Conservation (phyloP, 2,329 filamentous ascomycete genomes). For the Bisporella sp. region DNA sequence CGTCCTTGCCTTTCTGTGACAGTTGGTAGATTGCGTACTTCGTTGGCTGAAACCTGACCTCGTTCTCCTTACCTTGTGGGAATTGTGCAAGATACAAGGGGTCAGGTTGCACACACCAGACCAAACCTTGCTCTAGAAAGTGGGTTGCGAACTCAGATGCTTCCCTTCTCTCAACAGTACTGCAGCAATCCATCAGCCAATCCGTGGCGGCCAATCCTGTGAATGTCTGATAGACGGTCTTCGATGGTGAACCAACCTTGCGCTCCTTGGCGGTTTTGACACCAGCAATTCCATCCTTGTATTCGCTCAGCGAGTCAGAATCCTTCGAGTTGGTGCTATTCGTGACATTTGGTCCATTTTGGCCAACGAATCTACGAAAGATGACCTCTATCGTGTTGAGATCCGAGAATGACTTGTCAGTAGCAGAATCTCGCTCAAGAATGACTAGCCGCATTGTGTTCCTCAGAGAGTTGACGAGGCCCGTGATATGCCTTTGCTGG, state of each 20-base stretch:
- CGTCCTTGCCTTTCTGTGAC: conserved; percentile 70
- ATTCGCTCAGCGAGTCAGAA: conserved; percentile 88
- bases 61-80: conserved; percentile 35
- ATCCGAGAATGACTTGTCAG: conserved; percentile 85
- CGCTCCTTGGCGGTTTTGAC: conserved; percentile 90
- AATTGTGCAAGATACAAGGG: conserved; percentile 46
- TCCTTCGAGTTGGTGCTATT: conserved; percentile 67
- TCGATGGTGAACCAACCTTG: conserved; percentile 60
- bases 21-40: conserved; percentile 84
- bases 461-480: conserved; percentile 66
- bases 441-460: conserved; percentile 85
- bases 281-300: conserved; percentile 81
- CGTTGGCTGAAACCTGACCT: conserved; percentile 78
- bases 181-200: conserved; percentile 97
- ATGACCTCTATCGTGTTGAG: conserved; percentile 88
- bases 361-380: conserved; percentile 83
- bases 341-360: conserved; percentile 79
- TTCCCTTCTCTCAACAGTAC: conserved; percentile 85
- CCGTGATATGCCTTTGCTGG: conserved; percentile 84
- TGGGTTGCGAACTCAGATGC: conserved; percentile 74
- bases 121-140: conserved; percentile 80
- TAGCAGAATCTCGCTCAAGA: conserved; percentile 74
- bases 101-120: conserved; percentile 66
- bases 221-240: conserved; percentile 75
- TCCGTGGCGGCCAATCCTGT: conserved; percentile 85